Conservation (phyloP, 257 asterid species). For the Eustoma russellianum region DNA sequence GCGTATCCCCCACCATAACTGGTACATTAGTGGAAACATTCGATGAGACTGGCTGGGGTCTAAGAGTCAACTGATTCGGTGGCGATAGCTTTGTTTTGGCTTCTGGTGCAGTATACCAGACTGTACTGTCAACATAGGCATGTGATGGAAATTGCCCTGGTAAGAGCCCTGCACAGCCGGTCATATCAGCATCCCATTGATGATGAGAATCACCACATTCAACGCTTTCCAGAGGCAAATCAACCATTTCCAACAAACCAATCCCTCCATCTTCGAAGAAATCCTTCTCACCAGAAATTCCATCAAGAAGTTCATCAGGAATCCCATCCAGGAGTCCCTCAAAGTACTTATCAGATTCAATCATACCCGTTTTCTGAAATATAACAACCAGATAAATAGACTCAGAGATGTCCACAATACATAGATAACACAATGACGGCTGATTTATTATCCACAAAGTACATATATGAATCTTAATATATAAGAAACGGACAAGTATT, state of each 20-base stretch:
- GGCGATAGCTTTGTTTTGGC: too few species aligned
- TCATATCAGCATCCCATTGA: slow-evolving; percentile 58
- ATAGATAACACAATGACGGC: slow-evolving; percentile 1
- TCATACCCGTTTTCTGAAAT: slow-evolving; percentile 37
- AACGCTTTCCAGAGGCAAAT: slow-evolving; percentile 64
- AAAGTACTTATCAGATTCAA: slow-evolving; percentile 34
- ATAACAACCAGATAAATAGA: slow-evolving; percentile 6
- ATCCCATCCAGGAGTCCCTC: slow-evolving; percentile 5
- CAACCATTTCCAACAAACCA: slow-evolving; percentile 36
- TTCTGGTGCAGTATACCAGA: too few species aligned
- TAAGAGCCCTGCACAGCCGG: slow-evolving; percentile 5
- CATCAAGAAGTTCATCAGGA: slow-evolving; percentile 24
- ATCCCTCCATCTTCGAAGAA: slow-evolving; percentile 16
- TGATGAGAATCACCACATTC: slow-evolving; percentile 32
- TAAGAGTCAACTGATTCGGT: too few species aligned
- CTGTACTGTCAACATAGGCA: too few species aligned
- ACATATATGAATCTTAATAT: not conserved
- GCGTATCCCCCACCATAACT: too few species aligned
- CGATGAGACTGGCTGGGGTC: too few species aligned
- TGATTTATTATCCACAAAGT: not conserved
- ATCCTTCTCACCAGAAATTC: slow-evolving; percentile 24
- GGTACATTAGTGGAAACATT: too few species aligned
- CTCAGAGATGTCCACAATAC: not conserved
- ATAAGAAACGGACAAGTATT: too few species aligned
- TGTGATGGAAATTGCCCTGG: too few species aligned